These are phyloP conservation scores for Flaveria trinervia DNA, from an alignment of 129 eudicot genomes.

Conservation along the genomic window DNA sequence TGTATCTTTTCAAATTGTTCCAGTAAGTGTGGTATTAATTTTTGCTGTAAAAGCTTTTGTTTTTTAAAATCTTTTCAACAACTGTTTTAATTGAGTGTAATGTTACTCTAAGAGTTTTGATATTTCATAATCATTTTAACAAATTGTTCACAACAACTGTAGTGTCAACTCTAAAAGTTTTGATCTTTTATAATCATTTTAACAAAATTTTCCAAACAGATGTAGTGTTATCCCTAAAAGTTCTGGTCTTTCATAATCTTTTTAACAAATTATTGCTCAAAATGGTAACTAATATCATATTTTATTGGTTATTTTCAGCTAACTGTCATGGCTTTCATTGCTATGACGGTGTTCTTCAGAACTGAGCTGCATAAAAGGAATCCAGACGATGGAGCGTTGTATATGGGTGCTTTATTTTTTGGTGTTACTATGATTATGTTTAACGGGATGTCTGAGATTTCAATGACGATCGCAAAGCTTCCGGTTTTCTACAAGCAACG, in stretches of 20 bases:
- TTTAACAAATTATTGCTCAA: not conserved
- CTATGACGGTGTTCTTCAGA: conserved; percentile 65
- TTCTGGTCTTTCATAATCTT: not conserved
- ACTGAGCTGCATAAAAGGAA: conserved; percentile 52
- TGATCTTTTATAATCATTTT: no score
- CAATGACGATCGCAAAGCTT: conserved; percentile 74
- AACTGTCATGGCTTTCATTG: conserved; percentile 39
- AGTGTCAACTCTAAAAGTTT: no score
- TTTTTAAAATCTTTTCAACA: not conserved
- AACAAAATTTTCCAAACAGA: not conserved
- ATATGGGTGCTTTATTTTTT: conserved; percentile 51
- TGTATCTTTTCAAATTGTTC: conserved; percentile 46
- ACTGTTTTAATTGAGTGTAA: no score
- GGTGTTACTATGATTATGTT: conserved; percentile 44
- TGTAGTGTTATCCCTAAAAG: conserved; percentile 4
- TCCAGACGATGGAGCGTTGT: conserved; percentile 48
- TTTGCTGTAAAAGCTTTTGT: not conserved
- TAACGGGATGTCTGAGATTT: conserved; percentile 69
- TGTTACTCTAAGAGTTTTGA: no score
- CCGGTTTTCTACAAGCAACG: conserved; percentile 89
- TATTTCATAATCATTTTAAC: no score
- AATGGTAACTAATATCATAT: conserved; percentile 8
- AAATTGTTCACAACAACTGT: no score
- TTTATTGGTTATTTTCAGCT: conserved; percentile 41
- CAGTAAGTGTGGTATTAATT: conserved; percentile 39